Conservation (phyloP, 495 filamentous ascomycete genomes). For the Penicillium odoratum region DNA sequence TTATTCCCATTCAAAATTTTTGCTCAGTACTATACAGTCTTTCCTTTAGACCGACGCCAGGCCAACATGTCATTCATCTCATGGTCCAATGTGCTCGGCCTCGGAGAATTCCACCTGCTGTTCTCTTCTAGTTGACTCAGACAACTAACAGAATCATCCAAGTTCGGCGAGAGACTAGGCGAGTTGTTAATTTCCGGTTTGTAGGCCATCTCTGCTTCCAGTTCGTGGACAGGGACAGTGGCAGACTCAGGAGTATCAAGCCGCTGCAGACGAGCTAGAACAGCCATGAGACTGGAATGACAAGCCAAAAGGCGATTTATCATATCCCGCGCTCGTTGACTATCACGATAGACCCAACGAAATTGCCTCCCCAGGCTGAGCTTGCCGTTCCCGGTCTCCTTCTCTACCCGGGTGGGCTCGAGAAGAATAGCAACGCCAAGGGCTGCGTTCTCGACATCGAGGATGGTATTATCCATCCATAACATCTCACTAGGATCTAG, state of each 20-base stretch:
- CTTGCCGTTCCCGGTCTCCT: slow-evolving; percentile 13
- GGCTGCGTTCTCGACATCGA: slow-evolving; percentile 23
- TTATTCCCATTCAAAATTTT: neutral
- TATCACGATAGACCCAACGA: slow-evolving; percentile 28
- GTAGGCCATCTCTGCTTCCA: neutral
- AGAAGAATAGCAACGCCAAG: slow-evolving; percentile 20
- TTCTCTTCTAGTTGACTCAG: neutral
- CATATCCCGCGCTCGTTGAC: slow-evolving; percentile 23
- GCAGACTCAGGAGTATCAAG: slow-evolving; percentile 8
- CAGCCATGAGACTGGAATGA: slow-evolving; percentile 25
- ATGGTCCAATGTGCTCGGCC: neutral
- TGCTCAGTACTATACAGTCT: neutral
- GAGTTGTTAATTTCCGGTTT: neutral
- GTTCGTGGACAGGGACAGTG: neutral
- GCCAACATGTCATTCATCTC: slow-evolving; percentile 28
- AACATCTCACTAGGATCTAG: slow-evolving; percentile 17
- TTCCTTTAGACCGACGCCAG: slow-evolving; percentile 25
- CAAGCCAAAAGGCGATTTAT: slow-evolving; percentile 21
- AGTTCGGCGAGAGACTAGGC: neutral
- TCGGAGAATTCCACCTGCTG: neutral
- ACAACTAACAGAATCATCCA: neutral
- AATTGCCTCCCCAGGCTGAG: slow-evolving; percentile 21
- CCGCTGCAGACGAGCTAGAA: slow-evolving; percentile 23
- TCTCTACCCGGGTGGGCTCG: slow-evolving; percentile 22
- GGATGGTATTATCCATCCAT: slow-evolving; percentile 27